Percentiles rank a stretch among this genome's conserved stretches.
Conservation (phyloP, 2,329 filamentous ascomycete genomes). For the Aspergillus sp. region DNA sequence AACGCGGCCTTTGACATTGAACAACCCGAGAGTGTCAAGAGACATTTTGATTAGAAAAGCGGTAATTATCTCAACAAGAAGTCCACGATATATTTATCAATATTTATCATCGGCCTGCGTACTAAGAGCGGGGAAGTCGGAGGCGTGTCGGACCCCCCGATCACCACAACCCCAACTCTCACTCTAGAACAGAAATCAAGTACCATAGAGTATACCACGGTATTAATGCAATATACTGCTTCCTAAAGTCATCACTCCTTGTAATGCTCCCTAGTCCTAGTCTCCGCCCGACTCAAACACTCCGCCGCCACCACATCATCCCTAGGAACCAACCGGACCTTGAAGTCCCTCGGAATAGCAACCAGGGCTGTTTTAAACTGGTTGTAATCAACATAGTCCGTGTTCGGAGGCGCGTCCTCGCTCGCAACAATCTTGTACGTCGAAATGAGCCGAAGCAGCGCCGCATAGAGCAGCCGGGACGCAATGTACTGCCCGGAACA, state of each 20-base stretch:
- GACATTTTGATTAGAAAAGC: neutral
- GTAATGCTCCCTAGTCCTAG: slow-evolving; percentile 51
- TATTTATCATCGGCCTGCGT: too few species aligned
- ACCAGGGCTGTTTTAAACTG: slow-evolving; percentile 60
- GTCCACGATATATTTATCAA: too few species aligned
- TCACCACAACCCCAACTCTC: too few species aligned
- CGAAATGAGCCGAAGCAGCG: slow-evolving; percentile 53
- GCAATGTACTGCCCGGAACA: slow-evolving; percentile 60
- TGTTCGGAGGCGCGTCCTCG: slow-evolving; percentile 56
- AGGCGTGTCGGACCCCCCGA: neutral
- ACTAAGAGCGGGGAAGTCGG: too few species aligned
- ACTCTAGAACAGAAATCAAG: neutral
- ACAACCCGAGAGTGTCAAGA: slow-evolving; percentile 18
- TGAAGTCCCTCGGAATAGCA: slow-evolving; percentile 60
- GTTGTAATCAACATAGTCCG: slow-evolving; percentile 64
- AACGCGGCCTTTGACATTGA: slow-evolving; percentile 42
- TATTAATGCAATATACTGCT: neutral
- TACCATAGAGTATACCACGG: too few species aligned
- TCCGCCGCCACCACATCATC: slow-evolving; percentile 40
- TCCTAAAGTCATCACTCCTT: slow-evolving; percentile 21
- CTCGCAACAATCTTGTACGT: slow-evolving; percentile 54
- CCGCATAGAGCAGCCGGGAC: slow-evolving; percentile 56
- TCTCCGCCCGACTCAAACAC: slow-evolving; percentile 45
- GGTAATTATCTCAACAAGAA: too few species aligned
- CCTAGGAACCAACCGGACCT: slow-evolving; percentile 56